A percentile compares a stretch with the other conserved stretches of the same genome.
phyloP scores from a whole-genome alignment of 2,329 filamentous ascomycete species.

The Helminthosporium solani region DNA sequence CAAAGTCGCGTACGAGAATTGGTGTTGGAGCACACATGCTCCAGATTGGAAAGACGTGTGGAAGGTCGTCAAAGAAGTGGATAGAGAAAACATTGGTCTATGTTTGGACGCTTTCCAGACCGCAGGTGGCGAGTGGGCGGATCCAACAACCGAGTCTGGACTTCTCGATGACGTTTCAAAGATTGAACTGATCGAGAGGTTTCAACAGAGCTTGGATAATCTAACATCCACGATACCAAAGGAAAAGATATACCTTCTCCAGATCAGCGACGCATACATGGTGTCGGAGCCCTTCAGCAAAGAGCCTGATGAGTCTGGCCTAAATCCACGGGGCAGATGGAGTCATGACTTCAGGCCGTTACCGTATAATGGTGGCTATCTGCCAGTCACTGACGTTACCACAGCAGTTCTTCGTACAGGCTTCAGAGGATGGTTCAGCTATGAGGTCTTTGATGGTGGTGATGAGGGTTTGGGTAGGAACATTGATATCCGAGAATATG shows the following conservation, averaged over 20 bases:
- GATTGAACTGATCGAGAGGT: slow-evolving; percentile 53
- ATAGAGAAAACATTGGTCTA: slow-evolving; percentile 67
- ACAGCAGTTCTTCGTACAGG: slow-evolving; percentile 67
- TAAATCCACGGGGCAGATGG: slow-evolving; percentile 66
- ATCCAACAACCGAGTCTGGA: slow-evolving; percentile 66
- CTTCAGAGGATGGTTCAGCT: slow-evolving; percentile 65
- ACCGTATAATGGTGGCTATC: slow-evolving; percentile 69
- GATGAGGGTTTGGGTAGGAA: slow-evolving; percentile 55
- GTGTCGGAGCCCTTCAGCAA: slow-evolving; percentile 57
- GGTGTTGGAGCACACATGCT: slow-evolving; percentile 75
- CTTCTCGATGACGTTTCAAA: slow-evolving; percentile 52
- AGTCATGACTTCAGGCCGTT: slow-evolving; percentile 70
- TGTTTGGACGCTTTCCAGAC: slow-evolving; percentile 80
- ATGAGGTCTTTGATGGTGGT: slow-evolving; percentile 69
- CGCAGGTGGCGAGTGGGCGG: slow-evolving; percentile 70
- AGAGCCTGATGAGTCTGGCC: slow-evolving; percentile 52
- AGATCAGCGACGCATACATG: slow-evolving; percentile 74
- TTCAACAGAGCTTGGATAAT: slow-evolving; percentile 56
- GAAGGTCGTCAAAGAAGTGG: slow-evolving; percentile 63
- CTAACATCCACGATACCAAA: slow-evolving; percentile 59
- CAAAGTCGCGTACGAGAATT: slow-evolving; percentile 75
- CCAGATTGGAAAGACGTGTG: slow-evolving; percentile 69
- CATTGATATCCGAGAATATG: slow-evolving; percentile 53
- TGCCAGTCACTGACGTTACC: slow-evolving; percentile 66
- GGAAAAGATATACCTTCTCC: slow-evolving; percentile 72